phyloP scores from a whole-genome alignment of 768 basidiomycete species.

The Pulveroboletus ravenelii region DNA sequence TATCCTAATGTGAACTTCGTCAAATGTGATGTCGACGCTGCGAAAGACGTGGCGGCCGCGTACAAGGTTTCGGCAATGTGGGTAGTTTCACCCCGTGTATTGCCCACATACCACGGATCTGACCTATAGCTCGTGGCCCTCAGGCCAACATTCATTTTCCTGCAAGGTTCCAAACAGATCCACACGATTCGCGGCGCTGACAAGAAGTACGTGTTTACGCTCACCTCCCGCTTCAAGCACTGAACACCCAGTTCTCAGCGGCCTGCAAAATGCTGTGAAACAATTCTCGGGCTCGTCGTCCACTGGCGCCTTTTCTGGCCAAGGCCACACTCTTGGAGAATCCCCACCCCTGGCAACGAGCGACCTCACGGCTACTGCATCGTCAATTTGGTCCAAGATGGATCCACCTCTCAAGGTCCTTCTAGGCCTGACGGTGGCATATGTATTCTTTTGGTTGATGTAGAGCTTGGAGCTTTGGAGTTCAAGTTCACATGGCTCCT shows the following conservation, averaged over 20 bases:
- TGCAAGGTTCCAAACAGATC: constrained; percentile 62
- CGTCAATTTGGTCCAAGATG: constrained; percentile 42
- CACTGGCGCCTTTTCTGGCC: constrained; percentile 56
- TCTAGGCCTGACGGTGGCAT: constrained; percentile 57
- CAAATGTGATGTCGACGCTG: constrained; percentile 77
- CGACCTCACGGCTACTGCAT: constrained; percentile 31
- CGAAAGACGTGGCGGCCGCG: constrained; percentile 56
- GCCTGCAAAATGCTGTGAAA: constrained; percentile 53
- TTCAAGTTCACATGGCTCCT: not conserved
- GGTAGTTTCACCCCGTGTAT: constrained; percentile 16
- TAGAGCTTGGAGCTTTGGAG: constrained; percentile 7
- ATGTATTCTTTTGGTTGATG: constrained; percentile 50
- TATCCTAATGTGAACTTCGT: constrained; percentile 73
- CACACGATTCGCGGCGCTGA: constrained; percentile 74
- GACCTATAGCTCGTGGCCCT: not conserved
- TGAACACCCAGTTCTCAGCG: constrained; percentile 36
- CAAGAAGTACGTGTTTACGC: constrained; percentile 42
- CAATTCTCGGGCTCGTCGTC: constrained; percentile 44
- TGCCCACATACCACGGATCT: not conserved
- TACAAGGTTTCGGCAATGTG: constrained; percentile 75
- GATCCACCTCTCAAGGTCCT: constrained; percentile 68
- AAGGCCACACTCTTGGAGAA: constrained; percentile 69
- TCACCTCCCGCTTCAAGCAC: not conserved
- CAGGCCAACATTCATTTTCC: constrained; percentile 83
- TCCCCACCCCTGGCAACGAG: constrained; percentile 34